These are phyloP conservation scores for Ballota nigra DNA, from an alignment of 257 asterid species.

Conservation along the genomic window DNA sequence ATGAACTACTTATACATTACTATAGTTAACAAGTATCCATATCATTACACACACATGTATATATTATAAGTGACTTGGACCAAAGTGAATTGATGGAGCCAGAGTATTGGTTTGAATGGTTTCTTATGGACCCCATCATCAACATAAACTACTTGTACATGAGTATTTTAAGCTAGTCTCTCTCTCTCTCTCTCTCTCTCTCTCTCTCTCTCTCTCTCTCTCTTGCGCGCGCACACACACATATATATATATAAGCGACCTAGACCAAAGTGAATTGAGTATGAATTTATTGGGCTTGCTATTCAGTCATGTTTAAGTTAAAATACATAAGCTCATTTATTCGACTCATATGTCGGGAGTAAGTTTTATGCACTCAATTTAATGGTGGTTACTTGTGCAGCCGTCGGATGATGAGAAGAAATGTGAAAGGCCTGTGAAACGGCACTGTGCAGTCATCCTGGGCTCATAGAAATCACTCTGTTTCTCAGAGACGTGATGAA, in stretches of 20 bases:
- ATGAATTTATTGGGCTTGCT: neutral
- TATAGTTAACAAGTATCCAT: too few species aligned
- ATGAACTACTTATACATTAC: too few species aligned
- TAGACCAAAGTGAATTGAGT: neutral
- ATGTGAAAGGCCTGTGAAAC: conserved; percentile 41
- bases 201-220: too few species aligned
- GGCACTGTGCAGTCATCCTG: conserved; percentile 49
- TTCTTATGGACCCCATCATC: too few species aligned
- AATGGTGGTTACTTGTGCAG: conserved; percentile 40
- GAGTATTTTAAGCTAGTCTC: too few species aligned
- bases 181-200: too few species aligned
- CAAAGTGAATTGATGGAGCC: too few species aligned
- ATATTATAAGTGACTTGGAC: too few species aligned
- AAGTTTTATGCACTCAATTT: neutral
- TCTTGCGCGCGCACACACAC: too few species aligned
- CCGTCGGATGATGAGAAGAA: conserved; percentile 45
- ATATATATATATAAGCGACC: neutral
- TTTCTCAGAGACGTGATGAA: neutral
- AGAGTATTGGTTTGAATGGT: too few species aligned
- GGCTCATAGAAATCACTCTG: conserved; percentile 22
- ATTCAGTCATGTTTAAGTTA: neutral
- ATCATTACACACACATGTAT: too few species aligned
- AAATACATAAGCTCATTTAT: neutral
- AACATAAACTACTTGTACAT: too few species aligned
- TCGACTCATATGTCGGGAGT: neutral